Evolutionary conservation across 192 early-diverging fungal species (phyloP).

Genomic region (Allomyces macrogynus): DNA sequence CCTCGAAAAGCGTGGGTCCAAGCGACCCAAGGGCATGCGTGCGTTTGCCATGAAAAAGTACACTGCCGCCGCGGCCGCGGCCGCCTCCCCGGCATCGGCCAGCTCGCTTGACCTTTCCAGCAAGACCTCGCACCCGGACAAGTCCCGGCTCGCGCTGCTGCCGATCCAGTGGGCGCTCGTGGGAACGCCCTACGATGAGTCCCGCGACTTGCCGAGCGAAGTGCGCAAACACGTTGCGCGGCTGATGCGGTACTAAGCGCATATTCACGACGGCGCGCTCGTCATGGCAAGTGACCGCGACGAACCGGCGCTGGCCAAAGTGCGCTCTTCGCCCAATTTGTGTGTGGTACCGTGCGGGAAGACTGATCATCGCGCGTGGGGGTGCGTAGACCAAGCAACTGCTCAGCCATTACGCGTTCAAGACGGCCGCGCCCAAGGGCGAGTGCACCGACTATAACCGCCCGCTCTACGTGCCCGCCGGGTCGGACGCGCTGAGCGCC

Average conservation of each 20-base stretch:
- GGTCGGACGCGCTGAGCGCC: background rate
- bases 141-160: background rate
- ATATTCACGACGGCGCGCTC: background rate
- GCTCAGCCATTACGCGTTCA: background rate
- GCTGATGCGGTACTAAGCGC: background rate
- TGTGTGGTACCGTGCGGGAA: background rate
- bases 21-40: background rate
- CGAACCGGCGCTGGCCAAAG: background rate
- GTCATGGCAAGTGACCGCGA: background rate
- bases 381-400: background rate
- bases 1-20: background rate
- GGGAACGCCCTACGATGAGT: background rate
- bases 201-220: background rate
- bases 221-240: background rate
- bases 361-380: background rate
- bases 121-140: background rate
- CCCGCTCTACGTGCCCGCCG: background rate
- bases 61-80: background rate
- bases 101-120: too few species aligned
- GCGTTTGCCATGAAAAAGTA: background rate
- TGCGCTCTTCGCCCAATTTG: background rate
- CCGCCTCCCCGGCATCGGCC: too few species aligned
- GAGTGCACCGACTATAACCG: background rate
- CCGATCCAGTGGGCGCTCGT: background rate
- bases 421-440: background rate